Percentiles rank a stretch among this genome's conserved stretches.
These are phyloP conservation scores for Pleurotus salmoneostramineus DNA, from an alignment of 768 basidiomycete genomes.

Conservation along the genomic window DNA sequence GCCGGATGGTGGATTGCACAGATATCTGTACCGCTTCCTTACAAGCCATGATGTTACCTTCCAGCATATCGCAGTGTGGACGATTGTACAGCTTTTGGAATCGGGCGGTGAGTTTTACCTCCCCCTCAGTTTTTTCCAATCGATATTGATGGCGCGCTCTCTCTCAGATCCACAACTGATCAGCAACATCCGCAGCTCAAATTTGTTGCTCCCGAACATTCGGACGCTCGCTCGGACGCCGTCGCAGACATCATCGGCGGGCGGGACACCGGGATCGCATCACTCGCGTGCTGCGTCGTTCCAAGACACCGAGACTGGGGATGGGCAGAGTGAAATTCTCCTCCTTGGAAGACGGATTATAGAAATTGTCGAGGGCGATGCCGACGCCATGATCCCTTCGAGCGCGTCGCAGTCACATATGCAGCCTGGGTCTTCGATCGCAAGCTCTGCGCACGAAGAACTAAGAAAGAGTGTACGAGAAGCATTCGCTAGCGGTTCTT, in stretches of 20 bases:
- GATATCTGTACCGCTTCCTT: conserved; percentile 91
- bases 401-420: conserved; percentile 65
- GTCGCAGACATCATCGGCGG: conserved; percentile 65
- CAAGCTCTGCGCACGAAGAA: conserved; percentile 65
- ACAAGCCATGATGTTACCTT: conserved; percentile 94
- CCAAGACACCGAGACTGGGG: conserved; percentile 79
- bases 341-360: conserved; percentile 80
- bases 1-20: conserved; percentile 96
- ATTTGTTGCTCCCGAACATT: conserved; percentile 80
- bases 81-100: conserved; percentile 94
- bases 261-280: conserved; percentile 66
- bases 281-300: conserved; percentile 68
- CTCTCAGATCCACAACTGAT: conserved; percentile 78
- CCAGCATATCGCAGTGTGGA: conserved; percentile 99
- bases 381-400: conserved; percentile 54
- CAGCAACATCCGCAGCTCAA: conserved; percentile 85
- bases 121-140: not conserved
- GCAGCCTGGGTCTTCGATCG: conserved; percentile 67
- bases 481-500: conserved; percentile 68
- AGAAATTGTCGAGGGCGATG: conserved; percentile 79
- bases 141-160: not conserved
- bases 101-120: conserved; percentile 65
- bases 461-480: conserved; percentile 79
- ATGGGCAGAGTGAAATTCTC: conserved; percentile 91
- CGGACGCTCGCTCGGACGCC: conserved; percentile 74